These are phyloP conservation scores for Hansenula sp. DNA, from an alignment of 1,139 yeast genomes.

Conservation along the genomic window DNA sequence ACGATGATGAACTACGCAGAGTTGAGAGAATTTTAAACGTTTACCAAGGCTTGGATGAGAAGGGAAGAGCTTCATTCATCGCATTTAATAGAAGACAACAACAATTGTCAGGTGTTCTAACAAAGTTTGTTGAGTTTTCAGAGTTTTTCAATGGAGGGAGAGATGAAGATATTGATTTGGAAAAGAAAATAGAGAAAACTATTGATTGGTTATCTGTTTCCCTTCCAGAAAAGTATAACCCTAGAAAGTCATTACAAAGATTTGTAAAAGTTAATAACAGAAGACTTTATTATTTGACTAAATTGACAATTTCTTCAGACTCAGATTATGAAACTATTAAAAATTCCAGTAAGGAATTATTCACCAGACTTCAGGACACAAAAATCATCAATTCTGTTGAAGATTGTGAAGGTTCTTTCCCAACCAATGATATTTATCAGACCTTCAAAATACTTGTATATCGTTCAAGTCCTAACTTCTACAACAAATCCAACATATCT, in stretches of 20 bases:
- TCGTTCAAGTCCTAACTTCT: constrained; percentile 57
- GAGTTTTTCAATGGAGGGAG: constrained; percentile 34
- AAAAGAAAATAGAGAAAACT: constrained; percentile 46
- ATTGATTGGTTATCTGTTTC: constrained; percentile 61
- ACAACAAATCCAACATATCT: constrained; percentile 61
- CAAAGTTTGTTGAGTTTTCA: constrained; percentile 29
- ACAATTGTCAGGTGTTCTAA: constrained; percentile 40
- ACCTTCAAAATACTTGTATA: constrained; percentile 54
- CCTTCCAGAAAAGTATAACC: constrained; percentile 48
- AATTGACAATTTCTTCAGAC: constrained; percentile 48
- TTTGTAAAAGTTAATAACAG: constrained; percentile 52
- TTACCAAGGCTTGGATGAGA: constrained; percentile 45
- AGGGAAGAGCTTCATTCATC: constrained; percentile 57
- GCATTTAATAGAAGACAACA: constrained; percentile 70
- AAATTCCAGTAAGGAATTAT: constrained; percentile 58
- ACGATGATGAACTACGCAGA: constrained; percentile 42
- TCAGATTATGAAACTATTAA: constrained; percentile 57
- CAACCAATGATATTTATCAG: constrained; percentile 44
- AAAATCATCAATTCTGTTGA: constrained; percentile 41
- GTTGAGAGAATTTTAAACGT: constrained; percentile 51
- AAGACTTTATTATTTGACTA: constrained; percentile 53
- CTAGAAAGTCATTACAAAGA: constrained; percentile 44
- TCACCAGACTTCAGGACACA: constrained; percentile 47
- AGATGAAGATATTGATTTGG: constrained; percentile 22
- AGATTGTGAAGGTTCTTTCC: constrained; percentile 30